These are phyloP conservation scores for Trichophyton rubrum DNA, from an alignment of 2,329 filamentous ascomycete species.

Conservation along the genomic window DNA sequence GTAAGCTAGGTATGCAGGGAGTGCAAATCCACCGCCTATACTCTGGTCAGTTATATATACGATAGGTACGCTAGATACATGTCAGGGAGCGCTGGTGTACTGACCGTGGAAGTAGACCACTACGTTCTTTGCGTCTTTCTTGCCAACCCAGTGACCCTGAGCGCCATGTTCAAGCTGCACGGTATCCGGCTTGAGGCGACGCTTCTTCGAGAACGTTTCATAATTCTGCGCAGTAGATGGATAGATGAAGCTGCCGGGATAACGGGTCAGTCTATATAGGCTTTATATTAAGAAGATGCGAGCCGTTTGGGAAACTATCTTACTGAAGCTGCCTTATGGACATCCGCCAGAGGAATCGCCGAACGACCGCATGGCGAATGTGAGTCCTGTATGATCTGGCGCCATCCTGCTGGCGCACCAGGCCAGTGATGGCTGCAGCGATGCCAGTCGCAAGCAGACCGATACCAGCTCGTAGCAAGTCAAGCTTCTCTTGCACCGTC, in stretches of 20 bases:
- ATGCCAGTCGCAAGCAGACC: conserved; percentile 18
- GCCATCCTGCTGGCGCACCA: conserved; percentile 29
- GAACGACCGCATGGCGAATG: conserved; percentile 22
- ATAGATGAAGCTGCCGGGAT: background rate
- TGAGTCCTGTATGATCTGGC: conserved; percentile 26
- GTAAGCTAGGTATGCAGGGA: conserved; percentile 32
- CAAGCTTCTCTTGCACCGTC: conserved; percentile 25
- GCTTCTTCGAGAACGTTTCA: conserved; percentile 16
- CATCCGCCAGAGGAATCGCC: conserved; percentile 18
- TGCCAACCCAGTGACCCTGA: conserved; percentile 29
- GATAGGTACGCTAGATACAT: background rate
- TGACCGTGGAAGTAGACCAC: conserved; percentile 29
- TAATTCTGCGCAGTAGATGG: conserved; percentile 20
- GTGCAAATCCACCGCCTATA: conserved; percentile 44
- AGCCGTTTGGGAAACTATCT: conserved; percentile 4
- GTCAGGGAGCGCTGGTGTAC: background rate
- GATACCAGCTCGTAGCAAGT: conserved; percentile 20
- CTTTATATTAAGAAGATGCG: background rate
- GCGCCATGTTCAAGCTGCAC: conserved; percentile 23
- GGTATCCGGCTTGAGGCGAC: conserved; percentile 19
- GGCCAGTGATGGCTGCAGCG: conserved; percentile 23
- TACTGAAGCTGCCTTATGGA: conserved; percentile 24
- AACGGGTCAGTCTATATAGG: background rate
- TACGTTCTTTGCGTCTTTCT: conserved; percentile 28
- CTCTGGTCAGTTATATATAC: background rate